Conservation (phyloP, 2,329 filamentous ascomycete genomes). For the Monilinia vaccinii-corymbosi region DNA sequence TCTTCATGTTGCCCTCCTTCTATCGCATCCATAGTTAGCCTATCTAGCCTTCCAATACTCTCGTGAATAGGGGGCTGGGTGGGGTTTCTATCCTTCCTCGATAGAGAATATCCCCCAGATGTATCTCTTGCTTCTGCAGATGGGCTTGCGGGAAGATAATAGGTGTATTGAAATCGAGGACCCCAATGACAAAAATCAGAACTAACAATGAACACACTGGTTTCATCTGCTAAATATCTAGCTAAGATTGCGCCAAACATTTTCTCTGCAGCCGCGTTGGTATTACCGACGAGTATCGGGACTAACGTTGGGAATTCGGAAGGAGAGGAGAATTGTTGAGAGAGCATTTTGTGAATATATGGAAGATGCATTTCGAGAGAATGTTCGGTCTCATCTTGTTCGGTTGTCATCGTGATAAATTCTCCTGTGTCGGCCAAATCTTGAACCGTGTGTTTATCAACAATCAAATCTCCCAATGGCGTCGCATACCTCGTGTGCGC, state of each 20-base stretch:
- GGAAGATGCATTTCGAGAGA: slow-evolving; percentile 96
- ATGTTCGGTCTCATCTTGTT: slow-evolving; percentile 74
- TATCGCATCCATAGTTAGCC: slow-evolving; percentile 75
- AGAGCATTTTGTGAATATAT: slow-evolving; percentile 73
- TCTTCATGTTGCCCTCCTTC: slow-evolving; percentile 61
- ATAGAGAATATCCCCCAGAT: slow-evolving; percentile 25
- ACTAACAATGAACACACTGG: slow-evolving; percentile 77
- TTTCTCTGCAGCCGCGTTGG: slow-evolving; percentile 55
- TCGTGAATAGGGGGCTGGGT: slow-evolving; percentile 59
- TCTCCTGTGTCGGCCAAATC: slow-evolving; percentile 43
- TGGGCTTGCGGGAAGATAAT: slow-evolving; percentile 56
- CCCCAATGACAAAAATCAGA: slow-evolving; percentile 99
- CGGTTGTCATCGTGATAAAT: slow-evolving; percentile 55
- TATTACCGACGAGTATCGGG: slow-evolving; percentile 78
- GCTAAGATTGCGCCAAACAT: slow-evolving; percentile 61
- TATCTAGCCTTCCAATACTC: slow-evolving; percentile 73
- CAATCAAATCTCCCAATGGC: slow-evolving; percentile 58
- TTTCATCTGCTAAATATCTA: slow-evolving; percentile 65
- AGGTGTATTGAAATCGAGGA: slow-evolving; percentile 69
- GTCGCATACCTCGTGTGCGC: slow-evolving; percentile 63
- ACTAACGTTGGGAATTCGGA: slow-evolving; percentile 60
- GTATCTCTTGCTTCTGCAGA: slow-evolving; percentile 23
- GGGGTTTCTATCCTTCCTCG: slow-evolving; percentile 29
- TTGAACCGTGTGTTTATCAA: slow-evolving; percentile 51
- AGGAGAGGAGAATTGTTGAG: slow-evolving; percentile 40